These are phyloP conservation scores for Torrubiellomyces zombiae DNA, from an alignment of 2,329 filamentous ascomycete genomes.

Conservation along the genomic window DNA sequence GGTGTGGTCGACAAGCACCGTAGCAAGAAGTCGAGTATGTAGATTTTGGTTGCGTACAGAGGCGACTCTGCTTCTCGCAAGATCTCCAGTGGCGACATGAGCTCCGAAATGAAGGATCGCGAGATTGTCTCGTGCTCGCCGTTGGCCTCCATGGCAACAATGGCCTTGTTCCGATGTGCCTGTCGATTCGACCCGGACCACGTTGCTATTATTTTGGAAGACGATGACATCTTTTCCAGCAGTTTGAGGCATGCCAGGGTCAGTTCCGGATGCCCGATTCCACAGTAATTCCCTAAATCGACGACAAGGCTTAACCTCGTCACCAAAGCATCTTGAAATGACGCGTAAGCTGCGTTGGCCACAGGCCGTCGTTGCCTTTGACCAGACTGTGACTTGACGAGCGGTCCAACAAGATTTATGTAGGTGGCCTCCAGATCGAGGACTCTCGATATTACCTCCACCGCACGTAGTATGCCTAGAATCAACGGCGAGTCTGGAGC, in stretches of 20 bases:
- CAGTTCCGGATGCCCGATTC: constrained; percentile 65
- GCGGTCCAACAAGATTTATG: constrained; percentile 68
- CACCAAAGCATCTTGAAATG: constrained; percentile 81
- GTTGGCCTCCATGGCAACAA: constrained; percentile 73
- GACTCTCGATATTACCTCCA: constrained; percentile 70
- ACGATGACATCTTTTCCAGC: constrained; percentile 73
- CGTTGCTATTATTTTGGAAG: constrained; percentile 59
- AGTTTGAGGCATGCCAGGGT: constrained; percentile 68
- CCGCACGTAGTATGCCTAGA: constrained; percentile 57
- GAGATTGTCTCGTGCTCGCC: constrained; percentile 69
- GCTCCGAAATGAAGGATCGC: constrained; percentile 51
- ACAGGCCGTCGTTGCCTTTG: constrained; percentile 44
- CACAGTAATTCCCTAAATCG: constrained; percentile 73
- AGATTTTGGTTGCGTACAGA: constrained; percentile 66
- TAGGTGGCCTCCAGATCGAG: constrained; percentile 85
- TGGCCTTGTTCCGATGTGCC: constrained; percentile 62
- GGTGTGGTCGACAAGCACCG: constrained; percentile 61
- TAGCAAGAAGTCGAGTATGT: constrained; percentile 73
- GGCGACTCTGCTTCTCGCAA: constrained; percentile 52
- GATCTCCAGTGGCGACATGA: constrained; percentile 55
- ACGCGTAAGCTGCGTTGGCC: constrained; percentile 55
- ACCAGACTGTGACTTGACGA: constrained; percentile 50
- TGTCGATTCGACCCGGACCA: constrained; percentile 45
- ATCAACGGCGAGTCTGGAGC: constrained; percentile 67
- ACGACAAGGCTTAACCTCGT: constrained; percentile 65